Evolutionary conservation across 1,284 basidiomycete species (phyloP), one percentile per base, ranked within the genome.

Genomic region (Sporisorium graminicola): DNA sequence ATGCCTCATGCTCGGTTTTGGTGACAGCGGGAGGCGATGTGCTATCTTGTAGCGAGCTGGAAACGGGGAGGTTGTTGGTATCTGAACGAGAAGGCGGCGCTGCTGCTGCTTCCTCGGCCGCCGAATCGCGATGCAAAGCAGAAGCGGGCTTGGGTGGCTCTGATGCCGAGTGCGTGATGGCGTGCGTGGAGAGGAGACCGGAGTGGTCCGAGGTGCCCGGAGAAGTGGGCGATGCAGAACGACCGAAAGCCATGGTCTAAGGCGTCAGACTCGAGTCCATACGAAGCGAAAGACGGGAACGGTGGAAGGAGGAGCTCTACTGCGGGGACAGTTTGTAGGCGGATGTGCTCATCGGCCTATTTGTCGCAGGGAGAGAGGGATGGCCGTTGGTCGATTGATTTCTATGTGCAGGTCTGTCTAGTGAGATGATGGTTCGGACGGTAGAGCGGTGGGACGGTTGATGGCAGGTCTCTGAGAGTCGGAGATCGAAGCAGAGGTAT

Each of bases 131-230:
- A 12, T 46, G 54, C 8, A 58, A 26, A 9, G 20, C 10, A 0
- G 56, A 63, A 2, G 54, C 24, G 29, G 27, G 31, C 8, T 58
- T 57, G 18, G 60, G 10, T 14, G 71, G 71, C 24, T 74, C 71
- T 5, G 71, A 74, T 0, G 61, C 70, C 14, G 70, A 64, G 27
- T 73, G 70, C 12, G 57, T 57, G 16, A 73, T 58, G 16, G 40
- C 47, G n/a, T 73, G 70, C 0, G 60, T 58, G 2, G 58, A 47
- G 1, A 59, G 62, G 22, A 65, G 44, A 13, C 63, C 56, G 2
- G 55, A 50, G 5, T 58, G 31, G 22, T 62, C 63, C 20, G 18
- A 12, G 24, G 26, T 66, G 13, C 27, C 33, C 5, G 54, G 4
- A 8, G 44, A 43, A 10, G 43, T 13, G 24, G 64, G 51, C 3